Evolutionary conservation across 352 stramenopile genomes (phyloP).

Genomic region (Phytophthora fragariaefolia): DNA sequence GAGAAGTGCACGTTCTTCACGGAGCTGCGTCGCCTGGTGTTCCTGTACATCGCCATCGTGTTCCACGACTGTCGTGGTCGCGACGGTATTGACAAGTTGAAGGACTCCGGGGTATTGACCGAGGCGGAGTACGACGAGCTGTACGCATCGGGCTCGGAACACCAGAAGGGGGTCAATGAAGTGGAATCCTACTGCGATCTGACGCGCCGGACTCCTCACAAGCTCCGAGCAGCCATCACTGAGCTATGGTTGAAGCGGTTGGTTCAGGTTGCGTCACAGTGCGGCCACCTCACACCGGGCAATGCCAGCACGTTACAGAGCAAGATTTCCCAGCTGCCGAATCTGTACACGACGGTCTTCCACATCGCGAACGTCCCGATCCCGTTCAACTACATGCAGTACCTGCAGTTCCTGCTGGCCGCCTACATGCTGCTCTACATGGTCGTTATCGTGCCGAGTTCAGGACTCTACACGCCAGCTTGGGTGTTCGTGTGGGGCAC

Average conservation of each 20-base stretch:
- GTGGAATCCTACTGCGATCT: constrained; percentile 53
- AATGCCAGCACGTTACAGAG: constrained; percentile 69
- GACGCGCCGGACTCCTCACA: constrained; percentile 61
- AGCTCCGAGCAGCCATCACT: constrained; percentile 70
- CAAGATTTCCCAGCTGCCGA: constrained; percentile 70
- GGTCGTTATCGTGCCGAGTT: constrained; percentile 76
- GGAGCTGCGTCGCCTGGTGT: constrained; percentile 73
- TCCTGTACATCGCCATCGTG: constrained; percentile 81
- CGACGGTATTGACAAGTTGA: constrained; percentile 69
- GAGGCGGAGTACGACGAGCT: constrained; percentile 73
- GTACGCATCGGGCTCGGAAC: constrained; percentile 65
- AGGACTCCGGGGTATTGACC: constrained; percentile 53
- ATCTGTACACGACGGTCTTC: constrained; percentile 80
- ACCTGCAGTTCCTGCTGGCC: constrained; percentile 67
- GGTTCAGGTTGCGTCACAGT: constrained; percentile 61
- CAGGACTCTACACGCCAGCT: constrained; percentile 67
- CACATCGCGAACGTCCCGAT: constrained; percentile 86
- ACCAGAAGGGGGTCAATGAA: constrained; percentile 39
- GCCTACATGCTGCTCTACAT: constrained; percentile 83
- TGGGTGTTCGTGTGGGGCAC: constrained; percentile 84
- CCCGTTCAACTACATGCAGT: constrained; percentile 88
- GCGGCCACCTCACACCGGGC: constrained; percentile 55
- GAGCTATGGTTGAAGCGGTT: constrained; percentile 82
- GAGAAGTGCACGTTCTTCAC: constrained; percentile 83
- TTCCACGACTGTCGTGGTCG: constrained; percentile 78